Conservation (phyloP, 768 basidiomycete species). For the Agaricus subrufescens region DNA sequence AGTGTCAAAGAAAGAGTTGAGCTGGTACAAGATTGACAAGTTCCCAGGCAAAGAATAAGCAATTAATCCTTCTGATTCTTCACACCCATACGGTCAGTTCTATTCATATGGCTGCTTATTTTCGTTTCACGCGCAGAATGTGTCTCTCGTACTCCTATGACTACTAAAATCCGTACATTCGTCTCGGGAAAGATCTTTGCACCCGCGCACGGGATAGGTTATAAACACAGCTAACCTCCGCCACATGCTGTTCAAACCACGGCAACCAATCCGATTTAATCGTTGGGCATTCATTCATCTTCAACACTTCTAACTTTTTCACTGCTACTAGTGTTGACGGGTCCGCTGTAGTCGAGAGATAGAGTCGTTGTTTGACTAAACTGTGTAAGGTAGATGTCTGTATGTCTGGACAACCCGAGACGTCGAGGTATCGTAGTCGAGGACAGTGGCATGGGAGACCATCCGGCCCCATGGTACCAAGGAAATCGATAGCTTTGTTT, state of each 20-base stretch:
- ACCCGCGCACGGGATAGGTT: conserved; percentile 40
- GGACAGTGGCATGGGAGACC: conserved; percentile 1
- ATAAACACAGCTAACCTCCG: conserved; percentile 56
- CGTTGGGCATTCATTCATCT: conserved; percentile 50
- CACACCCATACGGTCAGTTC: background rate
- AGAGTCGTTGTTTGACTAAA: conserved; percentile 3
- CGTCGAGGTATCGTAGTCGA: conserved; percentile 4
- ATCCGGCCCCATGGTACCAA: background rate
- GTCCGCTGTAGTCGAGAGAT: background rate
- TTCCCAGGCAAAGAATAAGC: conserved; percentile 6
- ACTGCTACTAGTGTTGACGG: conserved; percentile 5
- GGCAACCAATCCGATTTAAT: conserved; percentile 54
- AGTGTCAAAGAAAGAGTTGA: background rate
- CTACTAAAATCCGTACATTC: background rate
- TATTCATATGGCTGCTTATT: conserved; percentile 54
- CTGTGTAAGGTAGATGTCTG: conserved; percentile 2
- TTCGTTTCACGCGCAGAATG: conserved; percentile 66
- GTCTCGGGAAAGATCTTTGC: conserved; percentile 16
- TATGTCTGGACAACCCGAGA: conserved; percentile 7
- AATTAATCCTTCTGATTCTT: background rate
- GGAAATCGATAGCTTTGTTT: background rate
- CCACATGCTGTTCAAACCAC: conserved; percentile 56
- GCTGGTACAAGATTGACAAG: background rate
- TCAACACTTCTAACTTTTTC: conserved; percentile 38
- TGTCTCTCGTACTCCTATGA: conserved; percentile 10